Evolutionary conservation across 192 early-diverging fungal species (phyloP).

Genomic region (Umbelopsis vinacea): DNA sequence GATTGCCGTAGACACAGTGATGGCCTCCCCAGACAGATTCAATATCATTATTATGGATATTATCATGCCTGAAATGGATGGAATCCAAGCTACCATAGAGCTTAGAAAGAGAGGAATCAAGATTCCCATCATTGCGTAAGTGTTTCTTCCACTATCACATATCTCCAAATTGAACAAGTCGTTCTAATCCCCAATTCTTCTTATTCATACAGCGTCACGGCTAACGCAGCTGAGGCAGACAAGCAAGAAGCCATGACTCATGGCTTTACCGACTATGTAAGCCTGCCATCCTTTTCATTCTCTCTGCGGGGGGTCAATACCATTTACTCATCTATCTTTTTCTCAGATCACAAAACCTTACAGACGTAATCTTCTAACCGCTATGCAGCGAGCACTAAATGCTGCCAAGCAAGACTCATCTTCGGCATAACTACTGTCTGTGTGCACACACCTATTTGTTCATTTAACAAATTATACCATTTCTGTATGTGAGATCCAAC

Average conservation of each 20-base stretch:
- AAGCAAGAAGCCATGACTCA: constrained; percentile 1
- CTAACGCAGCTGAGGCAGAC: constrained; percentile 5
- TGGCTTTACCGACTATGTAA: constrained; percentile 1
- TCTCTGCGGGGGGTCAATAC: neutral
- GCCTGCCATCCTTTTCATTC: neutral
- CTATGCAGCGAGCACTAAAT: neutral
- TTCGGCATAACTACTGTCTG: neutral
- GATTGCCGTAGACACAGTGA: constrained; percentile 6
- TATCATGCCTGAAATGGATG: constrained; percentile 18
- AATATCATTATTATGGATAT: constrained; percentile 16
- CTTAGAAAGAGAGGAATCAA: constrained; percentile 2
- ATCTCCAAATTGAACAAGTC: neutral
- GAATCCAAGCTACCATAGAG: constrained; percentile 6
- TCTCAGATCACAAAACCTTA: constrained; percentile 9
- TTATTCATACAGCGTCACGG: neutral
- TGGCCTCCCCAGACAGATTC: constrained; percentile 6
- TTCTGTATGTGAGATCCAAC: neutral
- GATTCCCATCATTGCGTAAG: constrained; percentile 14
- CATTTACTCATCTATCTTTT: neutral
- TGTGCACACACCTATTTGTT: neutral
- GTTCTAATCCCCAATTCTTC: neutral
- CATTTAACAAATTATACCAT: neutral
- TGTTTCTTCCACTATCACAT: neutral
- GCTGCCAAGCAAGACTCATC: neutral
- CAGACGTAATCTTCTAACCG: neutral